Base-by-base conservation (phyloP, 345 rosid species). In the Fremontodendron californicum region DNA sequence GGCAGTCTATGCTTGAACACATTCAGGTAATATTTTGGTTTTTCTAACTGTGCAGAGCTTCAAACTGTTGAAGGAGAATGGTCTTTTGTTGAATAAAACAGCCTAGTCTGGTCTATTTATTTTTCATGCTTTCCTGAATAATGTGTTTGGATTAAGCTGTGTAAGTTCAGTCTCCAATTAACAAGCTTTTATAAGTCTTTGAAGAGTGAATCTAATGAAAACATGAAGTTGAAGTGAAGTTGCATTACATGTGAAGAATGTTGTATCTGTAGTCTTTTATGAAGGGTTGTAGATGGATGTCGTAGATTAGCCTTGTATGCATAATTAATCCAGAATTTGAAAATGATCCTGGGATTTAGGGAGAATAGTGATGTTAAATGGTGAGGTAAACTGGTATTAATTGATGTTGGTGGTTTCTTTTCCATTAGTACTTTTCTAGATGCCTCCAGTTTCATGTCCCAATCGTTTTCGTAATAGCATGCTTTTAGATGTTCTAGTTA, bases 1-100 rank as follows among this genome's bases (percentile, higher is more conserved):
- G 98, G 35, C 92, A 90, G 46, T 88, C 98, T 43, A 96, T 96
- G 98, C 89, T 93, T 15, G 99, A 93, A 83, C 97, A 92, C 70
- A 93, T 96, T 86, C 99, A 96, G 98, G 99, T 96, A 85, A 82
- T 1, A 19, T 19, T 39, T 57, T 64, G 40, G 39, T 65, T 23
- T 19, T 42, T 75, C 23, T 58, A 40, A 51, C 23, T 52, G 35
- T 76, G 33, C 9, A n/a, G 21, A 18, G n/a, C 57, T 63, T 29
- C 7, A 0, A 16, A 39, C 11, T 13, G 19, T 29, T 67, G 16
- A 5, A 43, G 51, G 18, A 42, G 5, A 27, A 45, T 61, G 21
- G 31, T 76, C 49, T 45, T 9, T n/a, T 29, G 2, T 27, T 42
- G 60, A 31, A 42, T 9, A 13, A 21, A 75, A 3, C 27, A 27